A percentile compares a stretch with the other conserved stretches of the same genome.
These are phyloP conservation scores for Remersonia thermophila DNA, from an alignment of 2,329 filamentous ascomycete species.

Conservation along the genomic window DNA sequence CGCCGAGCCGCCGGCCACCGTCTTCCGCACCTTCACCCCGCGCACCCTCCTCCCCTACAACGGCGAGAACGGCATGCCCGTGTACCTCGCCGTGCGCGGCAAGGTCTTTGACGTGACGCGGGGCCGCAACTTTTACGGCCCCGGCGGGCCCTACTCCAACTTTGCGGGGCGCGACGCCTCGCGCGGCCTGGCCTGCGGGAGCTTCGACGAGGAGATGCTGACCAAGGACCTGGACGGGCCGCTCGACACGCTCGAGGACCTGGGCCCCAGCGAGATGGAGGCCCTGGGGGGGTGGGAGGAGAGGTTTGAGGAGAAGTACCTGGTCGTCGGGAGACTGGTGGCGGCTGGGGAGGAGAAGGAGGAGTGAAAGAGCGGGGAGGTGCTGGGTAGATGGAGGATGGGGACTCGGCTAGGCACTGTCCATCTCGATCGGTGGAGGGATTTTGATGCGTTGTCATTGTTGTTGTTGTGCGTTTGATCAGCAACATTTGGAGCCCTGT, in stretches of 20 bases:
- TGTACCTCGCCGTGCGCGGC: slow-evolving; percentile 86
- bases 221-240: slow-evolving; percentile 80
- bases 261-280: slow-evolving; percentile 66
- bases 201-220: slow-evolving; percentile 91
- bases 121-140: slow-evolving; percentile 90
- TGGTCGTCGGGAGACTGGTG: slow-evolving; percentile 83
- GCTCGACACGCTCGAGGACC: slow-evolving; percentile 60
- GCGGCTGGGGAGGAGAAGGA: slow-evolving; percentile 30
- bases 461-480: no score
- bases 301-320: slow-evolving; percentile 84
- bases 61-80: slow-evolving; percentile 58
- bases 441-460: no score
- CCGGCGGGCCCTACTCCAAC: slow-evolving; percentile 88
- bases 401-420: no score
- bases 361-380: not conserved
- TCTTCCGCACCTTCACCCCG: slow-evolving; percentile 62
- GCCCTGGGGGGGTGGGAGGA: slow-evolving; percentile 86
- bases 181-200: slow-evolving; percentile 75
- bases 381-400: no score
- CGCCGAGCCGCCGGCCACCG: slow-evolving; percentile 41
- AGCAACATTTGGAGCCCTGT: no score
- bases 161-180: slow-evolving; percentile 90
- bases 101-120: slow-evolving; percentile 80
- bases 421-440: not conserved
- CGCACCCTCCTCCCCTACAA: slow-evolving; percentile 76